Evolutionary conservation across 768 basidiomycete species (phyloP).

Genomic region (Termitomyces sp.): DNA sequence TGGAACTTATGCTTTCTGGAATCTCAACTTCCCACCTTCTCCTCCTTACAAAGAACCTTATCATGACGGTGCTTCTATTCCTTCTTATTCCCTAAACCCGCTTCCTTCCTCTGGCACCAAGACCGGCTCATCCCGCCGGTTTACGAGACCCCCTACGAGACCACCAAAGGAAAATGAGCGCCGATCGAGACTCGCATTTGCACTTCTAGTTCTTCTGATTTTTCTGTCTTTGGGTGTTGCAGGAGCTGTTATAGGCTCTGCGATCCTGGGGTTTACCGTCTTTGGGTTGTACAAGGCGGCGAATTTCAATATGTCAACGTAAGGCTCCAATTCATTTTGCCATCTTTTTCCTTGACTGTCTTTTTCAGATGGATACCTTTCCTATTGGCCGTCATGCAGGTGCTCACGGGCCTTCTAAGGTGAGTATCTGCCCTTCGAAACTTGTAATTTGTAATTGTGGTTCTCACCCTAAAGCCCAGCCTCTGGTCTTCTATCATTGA

Average conservation of each 20-base stretch:
- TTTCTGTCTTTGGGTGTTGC: constrained; percentile 40
- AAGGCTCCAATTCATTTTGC: constrained; percentile 14
- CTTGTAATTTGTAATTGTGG: background rate
- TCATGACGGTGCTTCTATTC: background rate
- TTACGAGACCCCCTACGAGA: constrained; percentile 12
- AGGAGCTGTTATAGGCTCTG: constrained; percentile 44
- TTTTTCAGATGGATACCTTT: constrained; percentile 43
- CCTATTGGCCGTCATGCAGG: constrained; percentile 39
- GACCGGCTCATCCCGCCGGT: background rate
- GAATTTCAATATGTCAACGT: constrained; percentile 51
- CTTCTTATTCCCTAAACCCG: constrained; percentile 11
- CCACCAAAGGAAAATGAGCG: constrained; percentile 31
- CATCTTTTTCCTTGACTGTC: background rate
- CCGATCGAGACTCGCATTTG: constrained; percentile 44
- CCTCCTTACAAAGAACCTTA: constrained; percentile 6
- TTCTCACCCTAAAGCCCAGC: constrained; percentile 18
- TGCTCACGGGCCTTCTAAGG: constrained; percentile 40
- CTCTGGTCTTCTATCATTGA: constrained; percentile 45
- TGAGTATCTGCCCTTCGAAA: constrained; percentile 8
- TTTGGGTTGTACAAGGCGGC: constrained; percentile 42
- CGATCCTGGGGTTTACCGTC: constrained; percentile 42
- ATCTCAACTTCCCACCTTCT: constrained; percentile 45
- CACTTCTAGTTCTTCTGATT: constrained; percentile 40
- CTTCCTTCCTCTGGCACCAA: constrained; percentile 11
- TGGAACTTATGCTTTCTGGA: constrained; percentile 48